A percentile compares a stretch with the other conserved stretches of the same genome.
Conservation (phyloP, 805 yeast genomes). For the Sugiyamaella valdiviana region DNA sequence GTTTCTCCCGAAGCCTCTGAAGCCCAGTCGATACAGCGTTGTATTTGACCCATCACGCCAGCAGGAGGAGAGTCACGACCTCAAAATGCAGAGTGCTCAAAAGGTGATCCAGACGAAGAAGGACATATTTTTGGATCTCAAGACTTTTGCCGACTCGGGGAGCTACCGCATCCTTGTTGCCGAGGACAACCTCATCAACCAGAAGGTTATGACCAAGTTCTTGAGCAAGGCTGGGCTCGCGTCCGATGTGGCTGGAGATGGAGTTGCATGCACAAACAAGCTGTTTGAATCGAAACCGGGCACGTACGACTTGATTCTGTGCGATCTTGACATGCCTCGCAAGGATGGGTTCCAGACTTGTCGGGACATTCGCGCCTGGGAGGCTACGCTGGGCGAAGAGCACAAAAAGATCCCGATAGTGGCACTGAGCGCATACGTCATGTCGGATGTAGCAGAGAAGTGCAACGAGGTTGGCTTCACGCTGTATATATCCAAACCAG, state of each 20-base stretch:
- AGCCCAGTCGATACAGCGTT: slow-evolving; percentile 22
- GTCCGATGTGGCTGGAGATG: slow-evolving; percentile 30
- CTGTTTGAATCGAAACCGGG: slow-evolving; percentile 20
- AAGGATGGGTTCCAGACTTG: slow-evolving; percentile 33
- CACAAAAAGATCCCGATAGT: slow-evolving; percentile 25
- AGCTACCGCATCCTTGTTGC: slow-evolving; percentile 58
- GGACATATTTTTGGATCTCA: slow-evolving; percentile 21
- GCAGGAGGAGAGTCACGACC: slow-evolving; percentile 20
- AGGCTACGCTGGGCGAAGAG: slow-evolving; percentile 13
- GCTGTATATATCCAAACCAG: slow-evolving; percentile 31
- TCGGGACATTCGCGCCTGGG: slow-evolving; percentile 30
- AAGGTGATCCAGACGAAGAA: slow-evolving; percentile 17
- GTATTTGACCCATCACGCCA: slow-evolving; percentile 23
- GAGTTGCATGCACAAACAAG: slow-evolving; percentile 27
- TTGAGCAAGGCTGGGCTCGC: slow-evolving; percentile 27
- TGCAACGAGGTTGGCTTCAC: slow-evolving; percentile 29
- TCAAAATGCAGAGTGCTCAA: slow-evolving; percentile 22
- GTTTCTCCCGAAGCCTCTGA: slow-evolving; percentile 22
- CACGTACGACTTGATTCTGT: slow-evolving; percentile 26
- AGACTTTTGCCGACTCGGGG: slow-evolving; percentile 13
- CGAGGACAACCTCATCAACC: slow-evolving; percentile 84
- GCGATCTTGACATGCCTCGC: slow-evolving; percentile 34
- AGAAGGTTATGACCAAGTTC: slow-evolving; percentile 64
- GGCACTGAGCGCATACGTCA: slow-evolving; percentile 33
- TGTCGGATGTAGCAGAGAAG: slow-evolving; percentile 29